phyloP scores from a whole-genome alignment of 768 basidiomycete genomes.

The Rhizopogon vesiculosus region DNA sequence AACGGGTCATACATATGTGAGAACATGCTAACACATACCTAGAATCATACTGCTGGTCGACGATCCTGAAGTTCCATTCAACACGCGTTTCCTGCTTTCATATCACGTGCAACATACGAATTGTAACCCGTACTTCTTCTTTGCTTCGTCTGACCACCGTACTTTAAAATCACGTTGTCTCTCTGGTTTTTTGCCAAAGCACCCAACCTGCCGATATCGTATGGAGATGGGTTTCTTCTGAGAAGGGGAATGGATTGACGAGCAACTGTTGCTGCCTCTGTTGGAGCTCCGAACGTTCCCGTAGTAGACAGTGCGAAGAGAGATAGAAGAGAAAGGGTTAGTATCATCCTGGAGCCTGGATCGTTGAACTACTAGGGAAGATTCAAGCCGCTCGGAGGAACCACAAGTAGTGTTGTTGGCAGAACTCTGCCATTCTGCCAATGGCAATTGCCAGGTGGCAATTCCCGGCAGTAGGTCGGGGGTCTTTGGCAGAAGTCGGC shows the following conservation, averaged over 20 bases:
- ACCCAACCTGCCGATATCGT: conserved; percentile 4
- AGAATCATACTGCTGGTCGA: conserved; percentile 63
- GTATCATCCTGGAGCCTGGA: conserved; percentile 10
- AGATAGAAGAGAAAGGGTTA: conserved; percentile 7
- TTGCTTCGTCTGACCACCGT: conserved; percentile 26
- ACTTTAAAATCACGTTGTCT: conserved; percentile 39
- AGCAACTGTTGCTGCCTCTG: neutral
- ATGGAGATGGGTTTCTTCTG: conserved; percentile 7
- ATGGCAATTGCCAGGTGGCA: too few species aligned
- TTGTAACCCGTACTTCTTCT: conserved; percentile 50
- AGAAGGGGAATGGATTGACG: conserved; percentile 19
- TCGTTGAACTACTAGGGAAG: neutral
- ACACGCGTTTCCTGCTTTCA: neutral
- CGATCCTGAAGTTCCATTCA: conserved; percentile 36
- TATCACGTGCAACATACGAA: conserved; percentile 31
- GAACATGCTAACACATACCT: conserved; percentile 33
- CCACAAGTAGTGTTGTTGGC: too few species aligned
- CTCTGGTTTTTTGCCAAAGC: conserved; percentile 40
- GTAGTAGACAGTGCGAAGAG: conserved; percentile 7
- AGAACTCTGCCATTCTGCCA: too few species aligned
- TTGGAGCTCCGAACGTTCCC: conserved; percentile 10
- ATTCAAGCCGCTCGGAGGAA: neutral
- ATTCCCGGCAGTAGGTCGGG: too few species aligned
- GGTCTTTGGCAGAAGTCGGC: too few species aligned
- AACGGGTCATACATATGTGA: neutral